A percentile compares a stretch with the other conserved stretches of the same genome.
phyloP scores from a whole-genome alignment of 441 rosid genomes.

The Euphorbia schlechtendalii region DNA sequence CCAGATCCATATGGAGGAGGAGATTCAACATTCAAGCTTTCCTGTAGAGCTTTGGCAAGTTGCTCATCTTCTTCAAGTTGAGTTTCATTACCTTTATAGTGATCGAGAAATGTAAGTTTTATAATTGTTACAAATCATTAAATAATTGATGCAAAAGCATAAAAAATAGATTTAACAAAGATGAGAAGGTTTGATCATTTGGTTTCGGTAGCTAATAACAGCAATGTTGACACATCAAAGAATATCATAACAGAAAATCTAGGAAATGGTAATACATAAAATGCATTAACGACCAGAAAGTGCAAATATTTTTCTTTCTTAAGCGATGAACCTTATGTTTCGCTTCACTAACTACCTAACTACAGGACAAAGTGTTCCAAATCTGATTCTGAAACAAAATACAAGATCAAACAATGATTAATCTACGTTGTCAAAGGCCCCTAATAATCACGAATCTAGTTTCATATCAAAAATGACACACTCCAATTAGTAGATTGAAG shows the following conservation, averaged over 20 bases:
- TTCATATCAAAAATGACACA: neutral
- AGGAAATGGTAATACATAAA: neutral
- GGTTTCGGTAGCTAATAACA: too few species aligned
- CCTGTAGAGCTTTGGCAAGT: slow-evolving; percentile 74
- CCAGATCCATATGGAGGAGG: slow-evolving; percentile 38
- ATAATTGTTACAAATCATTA: neutral
- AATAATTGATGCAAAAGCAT: neutral
- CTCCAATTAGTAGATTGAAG: neutral
- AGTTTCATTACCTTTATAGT: slow-evolving; percentile 44
- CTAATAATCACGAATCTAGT: too few species aligned
- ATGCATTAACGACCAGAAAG: neutral
- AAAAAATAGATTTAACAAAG: neutral
- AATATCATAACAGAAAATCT: slow-evolving; percentile 8
- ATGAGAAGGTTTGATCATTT: too few species aligned
- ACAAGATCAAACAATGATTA: neutral
- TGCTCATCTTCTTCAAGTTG: slow-evolving; percentile 77
- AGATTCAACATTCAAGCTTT: slow-evolving; percentile 48
- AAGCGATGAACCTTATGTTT: neutral
- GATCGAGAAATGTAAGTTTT: slow-evolving; percentile 22
- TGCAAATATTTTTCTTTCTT: neutral
- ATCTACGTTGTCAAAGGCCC: too few species aligned
- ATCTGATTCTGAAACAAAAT: neutral
- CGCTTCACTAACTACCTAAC: neutral
- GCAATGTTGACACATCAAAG: slow-evolving; percentile 3
- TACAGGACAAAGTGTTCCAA: neutral